Evolutionary conservation across 2,329 filamentous ascomycete species (phyloP), one percentile per base, ranked within the genome.

Genomic region (Rhynchosporium graminicola): DNA sequence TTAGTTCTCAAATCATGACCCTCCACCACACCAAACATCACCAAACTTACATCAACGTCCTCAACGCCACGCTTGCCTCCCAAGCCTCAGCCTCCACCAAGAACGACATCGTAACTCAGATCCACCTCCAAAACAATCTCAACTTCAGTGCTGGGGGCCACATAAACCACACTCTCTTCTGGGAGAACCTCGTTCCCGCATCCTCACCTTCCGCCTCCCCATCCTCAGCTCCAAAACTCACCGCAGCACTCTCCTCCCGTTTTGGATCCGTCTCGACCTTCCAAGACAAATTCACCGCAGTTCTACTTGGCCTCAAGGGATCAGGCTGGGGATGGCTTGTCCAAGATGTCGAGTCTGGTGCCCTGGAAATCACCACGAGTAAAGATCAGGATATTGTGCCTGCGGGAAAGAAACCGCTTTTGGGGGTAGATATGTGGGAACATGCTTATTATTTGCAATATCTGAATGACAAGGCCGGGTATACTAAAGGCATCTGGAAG

Each of bases 161-260:
- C 80, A 88, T 96, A 78, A 97, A 97, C 80, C 93, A 97, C 81
- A 87, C 86, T 0, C 85, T 97, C 42, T 97, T 97, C 82, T 97
- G 92, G 92, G 87, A 90, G 78, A 93, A 92, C 76, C 82, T 96
- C 20, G 77, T 84, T 0, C 89, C 90, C 0, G 77, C 85, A 0
- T 80, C 77, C 20, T 86, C 82, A 2, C 67, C 80, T 0, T 84
- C 87, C 7, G 82, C 89, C 1, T 79, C 84, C 52, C 75, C 82
- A 3, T 77, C 81, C 3, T 75, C 79, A 1, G 85, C 86, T 0
- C 86, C 87, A 0, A 77, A 79, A 26, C 80, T 96, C 4, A 69
- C 80, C 8, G 79, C 80, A 0, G 87, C 86, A 8, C 88, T 96
- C 68, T 76, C 79, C 56, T 77, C 79, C 60, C 83, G 83, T 2